Percentiles rank a stretch among this genome's conserved stretches.
phyloP scores from a whole-genome alignment of 2,329 filamentous ascomycete genomes.

The Pseudogymnoascus sp. region DNA sequence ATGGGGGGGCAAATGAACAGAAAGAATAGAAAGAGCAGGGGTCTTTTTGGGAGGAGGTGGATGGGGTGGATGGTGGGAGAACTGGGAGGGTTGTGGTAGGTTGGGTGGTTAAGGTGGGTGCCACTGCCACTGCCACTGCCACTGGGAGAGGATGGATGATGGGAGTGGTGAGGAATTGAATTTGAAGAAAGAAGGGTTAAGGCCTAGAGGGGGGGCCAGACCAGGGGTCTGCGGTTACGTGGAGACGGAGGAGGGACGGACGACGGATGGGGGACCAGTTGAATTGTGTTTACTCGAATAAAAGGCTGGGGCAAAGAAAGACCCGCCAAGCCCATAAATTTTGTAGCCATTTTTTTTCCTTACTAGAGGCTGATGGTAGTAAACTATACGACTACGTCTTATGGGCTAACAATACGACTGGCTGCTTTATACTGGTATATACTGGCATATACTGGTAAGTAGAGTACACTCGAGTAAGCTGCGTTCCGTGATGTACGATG shows the following conservation, averaged over 20 bases:
- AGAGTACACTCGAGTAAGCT: neutral
- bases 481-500: neutral
- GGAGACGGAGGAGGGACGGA: neutral
- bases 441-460: neutral
- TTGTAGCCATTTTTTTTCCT: too few species aligned
- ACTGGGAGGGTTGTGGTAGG: too few species aligned
- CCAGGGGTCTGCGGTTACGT: neutral
- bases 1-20: too few species aligned
- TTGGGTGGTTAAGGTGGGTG: too few species aligned
- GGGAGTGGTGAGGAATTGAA: neutral
- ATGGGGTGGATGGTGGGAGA: too few species aligned
- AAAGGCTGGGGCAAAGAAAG: neutral
- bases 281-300: neutral
- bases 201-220: neutral
- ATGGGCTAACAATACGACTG: too few species aligned
- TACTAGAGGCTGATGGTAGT: too few species aligned
- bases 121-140: too few species aligned
- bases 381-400: too few species aligned
- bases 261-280: neutral
- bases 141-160: too few species aligned
- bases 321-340: neutral
- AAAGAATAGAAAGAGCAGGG: too few species aligned
- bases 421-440: neutral
- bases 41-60: too few species aligned
- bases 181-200: neutral